Evolutionary conservation across 2,329 filamentous ascomycete genomes (phyloP).

Genomic region (Hymenoscyphus infarciens): DNA sequence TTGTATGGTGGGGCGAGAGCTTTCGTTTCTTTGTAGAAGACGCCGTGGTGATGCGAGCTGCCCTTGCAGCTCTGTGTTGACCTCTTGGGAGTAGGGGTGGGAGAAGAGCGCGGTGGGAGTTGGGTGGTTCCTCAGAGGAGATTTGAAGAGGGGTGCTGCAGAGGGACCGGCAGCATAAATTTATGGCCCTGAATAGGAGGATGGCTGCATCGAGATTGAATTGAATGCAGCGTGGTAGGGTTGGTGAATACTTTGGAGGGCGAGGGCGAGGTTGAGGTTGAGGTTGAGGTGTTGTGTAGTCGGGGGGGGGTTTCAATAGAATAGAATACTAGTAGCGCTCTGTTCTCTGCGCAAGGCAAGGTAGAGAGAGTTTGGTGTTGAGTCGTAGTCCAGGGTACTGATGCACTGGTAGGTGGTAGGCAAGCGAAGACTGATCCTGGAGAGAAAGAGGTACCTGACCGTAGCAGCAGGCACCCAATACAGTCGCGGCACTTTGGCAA

Average conservation of each 20-base stretch:
- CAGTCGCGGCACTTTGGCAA: too few species aligned
- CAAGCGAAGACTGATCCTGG: too few species aligned
- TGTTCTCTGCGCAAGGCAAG: too few species aligned
- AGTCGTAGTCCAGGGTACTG: too few species aligned
- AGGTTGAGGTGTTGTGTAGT: neutral
- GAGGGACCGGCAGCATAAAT: neutral
- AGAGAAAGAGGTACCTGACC: too few species aligned
- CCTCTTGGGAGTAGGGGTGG: conserved; percentile 4
- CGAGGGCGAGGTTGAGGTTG: neutral
- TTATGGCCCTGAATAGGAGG: neutral
- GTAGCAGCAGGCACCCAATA: too few species aligned
- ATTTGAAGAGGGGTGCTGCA: neutral
- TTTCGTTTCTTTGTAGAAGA: conserved; percentile 72
- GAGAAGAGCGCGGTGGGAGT: conserved; percentile 8
- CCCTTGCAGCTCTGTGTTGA: conserved; percentile 38
- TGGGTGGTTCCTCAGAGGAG: conserved; percentile 19
- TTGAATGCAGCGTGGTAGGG: neutral
- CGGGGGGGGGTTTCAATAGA: neutral
- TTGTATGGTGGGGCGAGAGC: conserved; percentile 45
- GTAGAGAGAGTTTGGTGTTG: too few species aligned
- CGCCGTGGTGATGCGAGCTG: conserved; percentile 66
- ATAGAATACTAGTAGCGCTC: too few species aligned
- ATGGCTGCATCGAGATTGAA: conserved; percentile 3
- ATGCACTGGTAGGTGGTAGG: too few species aligned
- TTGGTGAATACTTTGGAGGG: neutral